Evolutionary conservation across 2,329 filamentous ascomycete genomes (phyloP), one percentile per base, ranked within the genome.

Genomic region (Corinectria fuckeliana): DNA sequence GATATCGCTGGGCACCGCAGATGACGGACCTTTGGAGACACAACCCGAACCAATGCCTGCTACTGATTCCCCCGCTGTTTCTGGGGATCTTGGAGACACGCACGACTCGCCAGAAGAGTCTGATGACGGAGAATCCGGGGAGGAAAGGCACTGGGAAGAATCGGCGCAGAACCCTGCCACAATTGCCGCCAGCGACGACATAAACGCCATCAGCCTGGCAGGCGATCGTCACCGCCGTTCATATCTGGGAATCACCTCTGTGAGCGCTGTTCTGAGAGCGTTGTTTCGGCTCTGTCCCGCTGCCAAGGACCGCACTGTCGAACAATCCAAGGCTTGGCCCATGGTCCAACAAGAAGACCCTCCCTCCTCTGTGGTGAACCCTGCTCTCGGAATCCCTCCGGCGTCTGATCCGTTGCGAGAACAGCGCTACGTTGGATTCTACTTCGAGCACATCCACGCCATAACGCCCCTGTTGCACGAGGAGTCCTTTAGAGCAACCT

Each of bases 241-340:
- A 4, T 89, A 88, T 65, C 77, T 88, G 5, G 86, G 86, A 6
- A 84, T 87, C n/a, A 87, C 85, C 0, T 88, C 86, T 3, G 84
- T 88, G 62, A 85, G 85, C 58, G 86, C 86, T 4, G 84, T 84
- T 5, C 77, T 88, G 28, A 81, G 86, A 63, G 85, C 87, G 39
- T 87, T 89, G 16, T 74, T 75, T 47, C 70, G 70, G n/a, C 67
- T 75, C 2, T 73, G 65, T 11, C 73, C 73, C 1, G 67, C 69
- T 23, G 65, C 71, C 18, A 72, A 74, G 34, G 64, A 71, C 5
- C 62, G 68, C 48, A 68, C 69, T 1, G 67, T 68, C 7, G 60
- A 69, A 26, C 63, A 68, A 8, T 68, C 70, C 14, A 69, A 65
- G 26, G 60, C 62, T 1, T 70, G 69, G 63, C 50, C 67, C 0